phyloP scores from a whole-genome alignment of 805 yeast species.

The Hanseniaspora jakobsenii region DNA sequence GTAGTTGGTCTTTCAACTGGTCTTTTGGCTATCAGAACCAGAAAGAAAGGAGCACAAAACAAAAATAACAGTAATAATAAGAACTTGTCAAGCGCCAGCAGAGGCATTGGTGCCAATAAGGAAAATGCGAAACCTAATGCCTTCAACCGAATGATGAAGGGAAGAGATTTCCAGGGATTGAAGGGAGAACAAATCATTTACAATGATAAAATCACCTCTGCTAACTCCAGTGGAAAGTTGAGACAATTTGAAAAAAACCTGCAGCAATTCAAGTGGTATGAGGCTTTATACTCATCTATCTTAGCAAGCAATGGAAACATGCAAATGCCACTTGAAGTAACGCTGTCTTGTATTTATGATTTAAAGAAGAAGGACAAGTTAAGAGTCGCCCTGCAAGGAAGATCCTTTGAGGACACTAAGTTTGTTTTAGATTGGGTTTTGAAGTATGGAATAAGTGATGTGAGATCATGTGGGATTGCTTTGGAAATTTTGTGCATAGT shows the following conservation, averaged over 20 bases:
- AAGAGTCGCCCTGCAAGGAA: slow-evolving; percentile 60
- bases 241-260: slow-evolving; percentile 73
- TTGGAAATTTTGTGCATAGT: slow-evolving; percentile 70
- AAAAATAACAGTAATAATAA: slow-evolving; percentile 25
- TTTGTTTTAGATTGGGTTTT: slow-evolving; percentile 79
- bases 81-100: no score
- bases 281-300: slow-evolving; percentile 82
- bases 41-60: slow-evolving; percentile 50
- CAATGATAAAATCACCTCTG: slow-evolving; percentile 39
- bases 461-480: slow-evolving; percentile 45
- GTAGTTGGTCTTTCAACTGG: slow-evolving; percentile 91
- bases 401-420: slow-evolving; percentile 77
- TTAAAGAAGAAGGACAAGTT: slow-evolving; percentile 81
- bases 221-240: slow-evolving; percentile 41
- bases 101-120: no score
- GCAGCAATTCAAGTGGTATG: slow-evolving; percentile 82
- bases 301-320: slow-evolving; percentile 28
- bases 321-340: slow-evolving; percentile 68
- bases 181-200: slow-evolving; percentile 57
- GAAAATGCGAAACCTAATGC: slow-evolving; percentile 36
- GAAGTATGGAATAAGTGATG: slow-evolving; percentile 62
- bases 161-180: slow-evolving; percentile 83
- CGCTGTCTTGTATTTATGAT: slow-evolving; percentile 74
- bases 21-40: slow-evolving; percentile 73
- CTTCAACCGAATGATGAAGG: slow-evolving; percentile 74